Conservation (phyloP, 2,329 filamentous ascomycete genomes). For the Neonectria ditissima region DNA sequence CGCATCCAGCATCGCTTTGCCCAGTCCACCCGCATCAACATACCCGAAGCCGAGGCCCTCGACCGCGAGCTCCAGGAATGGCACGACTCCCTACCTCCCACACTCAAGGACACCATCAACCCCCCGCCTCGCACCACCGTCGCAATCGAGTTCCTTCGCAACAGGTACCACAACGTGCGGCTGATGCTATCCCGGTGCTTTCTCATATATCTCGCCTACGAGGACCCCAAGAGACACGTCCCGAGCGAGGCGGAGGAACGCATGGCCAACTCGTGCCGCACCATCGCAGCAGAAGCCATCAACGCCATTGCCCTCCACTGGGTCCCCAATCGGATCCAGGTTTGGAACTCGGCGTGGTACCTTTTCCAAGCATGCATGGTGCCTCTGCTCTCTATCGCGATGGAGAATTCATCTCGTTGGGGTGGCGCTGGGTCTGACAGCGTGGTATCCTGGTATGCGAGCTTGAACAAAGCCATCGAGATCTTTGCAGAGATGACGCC, state of each 20-base stretch:
- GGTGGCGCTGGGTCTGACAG: background rate
- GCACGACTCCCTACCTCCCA: constrained; percentile 40
- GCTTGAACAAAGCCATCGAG: constrained; percentile 18
- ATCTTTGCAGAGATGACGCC: constrained; percentile 23
- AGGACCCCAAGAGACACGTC: constrained; percentile 33
- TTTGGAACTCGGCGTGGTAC: constrained; percentile 49
- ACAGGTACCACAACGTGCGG: constrained; percentile 48
- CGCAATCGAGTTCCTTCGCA: constrained; percentile 46
- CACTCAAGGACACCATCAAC: constrained; percentile 37
- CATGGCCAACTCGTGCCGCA: constrained; percentile 41
- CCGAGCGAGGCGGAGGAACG: constrained; percentile 27
- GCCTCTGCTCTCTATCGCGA: constrained; percentile 45
- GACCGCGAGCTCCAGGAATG: constrained; percentile 45
- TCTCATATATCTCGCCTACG: constrained; percentile 33
- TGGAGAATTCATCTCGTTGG: constrained; percentile 30
- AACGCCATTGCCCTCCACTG: constrained; percentile 48
- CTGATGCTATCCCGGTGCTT: constrained; percentile 41
- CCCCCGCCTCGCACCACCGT: constrained; percentile 42
- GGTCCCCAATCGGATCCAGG: constrained; percentile 48
- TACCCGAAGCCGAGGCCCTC: constrained; percentile 42
- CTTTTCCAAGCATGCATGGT: constrained; percentile 50
- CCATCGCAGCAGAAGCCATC: constrained; percentile 46
- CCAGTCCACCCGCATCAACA: constrained; percentile 40
- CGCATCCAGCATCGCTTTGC: constrained; percentile 48
- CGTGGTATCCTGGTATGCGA: constrained; percentile 8